These are phyloP conservation scores for Planoprotostelium fungivorum DNA, from an alignment of 78 protist genomes.

Conservation along the genomic window DNA sequence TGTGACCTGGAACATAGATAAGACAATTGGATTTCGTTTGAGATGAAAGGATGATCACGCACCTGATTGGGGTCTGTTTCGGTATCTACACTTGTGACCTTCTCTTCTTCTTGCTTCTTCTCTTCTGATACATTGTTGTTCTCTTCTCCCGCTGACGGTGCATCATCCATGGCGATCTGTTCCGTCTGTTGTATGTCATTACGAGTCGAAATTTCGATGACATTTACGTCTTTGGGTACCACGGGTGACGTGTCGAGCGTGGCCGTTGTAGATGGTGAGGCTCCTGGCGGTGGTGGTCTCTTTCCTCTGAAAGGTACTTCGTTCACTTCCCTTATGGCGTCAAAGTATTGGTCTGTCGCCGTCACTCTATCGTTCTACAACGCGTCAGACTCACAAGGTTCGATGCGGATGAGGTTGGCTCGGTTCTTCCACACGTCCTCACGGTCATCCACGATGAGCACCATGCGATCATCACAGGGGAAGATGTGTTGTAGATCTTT, in stretches of 20 bases:
- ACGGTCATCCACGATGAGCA: conserved; percentile 47
- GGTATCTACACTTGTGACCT: background rate
- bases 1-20: no score
- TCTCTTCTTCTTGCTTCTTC: background rate
- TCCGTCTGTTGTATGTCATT: no score
- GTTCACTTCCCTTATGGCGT: background rate
- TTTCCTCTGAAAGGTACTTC: background rate
- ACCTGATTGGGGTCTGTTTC: no score
- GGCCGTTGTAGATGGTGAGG: background rate
- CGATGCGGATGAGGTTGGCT: conserved; percentile 31
- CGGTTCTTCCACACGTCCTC: conserved; percentile 51
- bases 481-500: conserved; percentile 37
- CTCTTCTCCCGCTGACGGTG: background rate
- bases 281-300: background rate
- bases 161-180: background rate
- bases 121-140: no score
- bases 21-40: no score
- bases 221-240: no score
- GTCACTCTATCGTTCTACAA: background rate
- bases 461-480: conserved; percentile 63
- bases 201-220: background rate
- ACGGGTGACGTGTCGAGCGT: background rate
- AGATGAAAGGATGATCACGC: no score
- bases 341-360: background rate
- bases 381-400: conserved; percentile 15